phyloP scores from a whole-genome alignment of 2,329 filamentous ascomycete species.

The Penicillium brasilianum region DNA sequence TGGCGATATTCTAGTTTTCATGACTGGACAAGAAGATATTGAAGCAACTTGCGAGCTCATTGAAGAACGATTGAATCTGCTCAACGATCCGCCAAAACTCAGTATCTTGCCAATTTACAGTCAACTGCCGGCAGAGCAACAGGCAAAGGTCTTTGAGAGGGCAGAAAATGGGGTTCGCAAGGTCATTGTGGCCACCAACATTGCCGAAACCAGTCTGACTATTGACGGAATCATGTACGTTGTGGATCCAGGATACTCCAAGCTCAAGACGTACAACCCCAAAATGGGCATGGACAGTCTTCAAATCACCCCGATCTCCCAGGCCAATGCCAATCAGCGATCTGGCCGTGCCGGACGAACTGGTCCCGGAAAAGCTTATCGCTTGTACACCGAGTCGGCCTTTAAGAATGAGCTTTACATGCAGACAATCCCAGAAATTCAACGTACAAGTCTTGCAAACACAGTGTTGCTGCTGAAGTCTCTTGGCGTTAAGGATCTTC shows the following conservation, averaged over 20 bases:
- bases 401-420: constrained; percentile 97
- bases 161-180: constrained; percentile 90
- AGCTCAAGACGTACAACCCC: constrained; percentile 98
- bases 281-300: constrained; percentile 99
- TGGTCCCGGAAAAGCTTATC: constrained; percentile 92
- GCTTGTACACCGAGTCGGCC: constrained; percentile 90
- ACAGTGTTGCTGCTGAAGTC: constrained; percentile 94
- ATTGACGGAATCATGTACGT: constrained; percentile 99
- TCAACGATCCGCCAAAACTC: constrained; percentile 94
- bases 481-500: constrained; percentile 86
- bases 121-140: constrained; percentile 97
- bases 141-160: constrained; percentile 96
- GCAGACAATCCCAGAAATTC: constrained; percentile 96
- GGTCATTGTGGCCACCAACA: constrained; percentile 97
- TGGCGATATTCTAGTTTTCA: constrained; percentile 96
- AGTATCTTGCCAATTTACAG: constrained; percentile 97
- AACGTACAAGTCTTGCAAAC: constrained; percentile 93
- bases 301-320: constrained; percentile 95
- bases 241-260: constrained; percentile 93
- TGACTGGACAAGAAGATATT: constrained; percentile 99
- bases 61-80: constrained; percentile 80
- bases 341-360: constrained; percentile 93
- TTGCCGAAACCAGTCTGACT: constrained; percentile 95
- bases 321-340: constrained; percentile 92
- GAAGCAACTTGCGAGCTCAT: constrained; percentile 94